Evolutionary conservation across 2,329 filamentous ascomycete species (phyloP).

Genomic region (Neofusicoccum parvum): DNA sequence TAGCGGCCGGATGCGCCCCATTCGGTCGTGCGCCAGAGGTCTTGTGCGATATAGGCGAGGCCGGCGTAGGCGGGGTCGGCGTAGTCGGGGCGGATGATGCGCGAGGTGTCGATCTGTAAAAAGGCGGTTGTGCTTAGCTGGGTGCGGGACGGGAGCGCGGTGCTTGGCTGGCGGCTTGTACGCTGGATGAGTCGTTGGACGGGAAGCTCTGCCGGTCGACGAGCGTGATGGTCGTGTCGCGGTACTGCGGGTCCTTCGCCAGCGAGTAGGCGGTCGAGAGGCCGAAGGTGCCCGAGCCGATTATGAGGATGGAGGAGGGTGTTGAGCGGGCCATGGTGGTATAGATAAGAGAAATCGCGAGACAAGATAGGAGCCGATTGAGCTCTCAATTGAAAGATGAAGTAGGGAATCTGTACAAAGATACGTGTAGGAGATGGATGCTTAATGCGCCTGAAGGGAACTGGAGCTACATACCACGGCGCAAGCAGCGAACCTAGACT

Average conservation of each 20-base stretch:
- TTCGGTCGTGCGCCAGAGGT: slow-evolving; percentile 64
- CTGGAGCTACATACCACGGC: no score
- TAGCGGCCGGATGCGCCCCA: slow-evolving; percentile 69
- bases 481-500: no score
- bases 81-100: slow-evolving; percentile 75
- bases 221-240: slow-evolving; percentile 57
- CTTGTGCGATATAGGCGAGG: slow-evolving; percentile 71
- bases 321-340: slow-evolving; percentile 24
- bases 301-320: slow-evolving; percentile 50
- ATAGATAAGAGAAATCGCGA: not conserved
- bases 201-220: slow-evolving; percentile 61
- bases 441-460: no score
- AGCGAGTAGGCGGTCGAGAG: slow-evolving; percentile 72
- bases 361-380: no score
- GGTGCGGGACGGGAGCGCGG: not conserved
- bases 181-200: slow-evolving; percentile 60
- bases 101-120: slow-evolving; percentile 57
- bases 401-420: not conserved
- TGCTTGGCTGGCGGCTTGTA: slow-evolving; percentile 29
- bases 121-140: not conserved
- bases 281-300: slow-evolving; percentile 58
- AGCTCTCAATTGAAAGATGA: no score
- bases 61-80: slow-evolving; percentile 74
- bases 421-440: no score
- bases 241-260: slow-evolving; percentile 58